Base-by-base conservation (phyloP, 2,329 filamentous ascomycete genomes). In the Aspergillus japonicus region DNA sequence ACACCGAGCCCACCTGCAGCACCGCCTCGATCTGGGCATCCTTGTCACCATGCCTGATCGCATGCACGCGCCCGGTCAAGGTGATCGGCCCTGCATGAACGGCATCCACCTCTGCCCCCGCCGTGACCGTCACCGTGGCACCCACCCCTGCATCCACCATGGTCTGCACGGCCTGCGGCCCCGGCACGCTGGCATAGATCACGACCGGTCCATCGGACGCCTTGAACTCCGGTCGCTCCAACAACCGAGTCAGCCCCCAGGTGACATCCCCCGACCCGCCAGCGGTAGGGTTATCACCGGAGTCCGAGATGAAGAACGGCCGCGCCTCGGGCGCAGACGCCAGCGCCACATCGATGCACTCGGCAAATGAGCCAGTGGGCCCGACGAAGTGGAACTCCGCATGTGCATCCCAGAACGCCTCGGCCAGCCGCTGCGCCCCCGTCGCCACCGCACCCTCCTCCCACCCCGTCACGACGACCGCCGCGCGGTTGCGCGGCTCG, bases 261-360 rank as follows among this genome's bases (percentile, higher is more conserved):
- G 82, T 83, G 16, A 84, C 78, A 63, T 84, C 82, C 0, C 82
- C 82, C 0, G 82, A 81, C 0, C 82, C 82, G 5, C 82, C 82
- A 1, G 82, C 82, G 0, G 82, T 85, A 6, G 82, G 82, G 54
- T 84, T 84, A 59, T 85, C 82, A 0, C 82, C 82, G 1, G 82
- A 84, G 66, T 84, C 82, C 0, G 82, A 84, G 58, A 85, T 80
- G 65, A 84, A 84, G 61, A 77, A 85, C 0, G 82, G 82, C 7
- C 75, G 75, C 16, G 73, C 69, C 1, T 67, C 58, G 0, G 78
- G 26, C 26, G 26, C 26, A 8, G 26, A 76, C 5, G 64, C 61
- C 8, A 83, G 65, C 0, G 82, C 82, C 0, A 70, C 66, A 56
- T 83, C 79, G 0, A 85, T 69, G 47, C 82, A 84, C 62, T 80